phyloP scores from a whole-genome alignment of 2,329 filamentous ascomycete genomes.

The Colletotrichum horii region DNA sequence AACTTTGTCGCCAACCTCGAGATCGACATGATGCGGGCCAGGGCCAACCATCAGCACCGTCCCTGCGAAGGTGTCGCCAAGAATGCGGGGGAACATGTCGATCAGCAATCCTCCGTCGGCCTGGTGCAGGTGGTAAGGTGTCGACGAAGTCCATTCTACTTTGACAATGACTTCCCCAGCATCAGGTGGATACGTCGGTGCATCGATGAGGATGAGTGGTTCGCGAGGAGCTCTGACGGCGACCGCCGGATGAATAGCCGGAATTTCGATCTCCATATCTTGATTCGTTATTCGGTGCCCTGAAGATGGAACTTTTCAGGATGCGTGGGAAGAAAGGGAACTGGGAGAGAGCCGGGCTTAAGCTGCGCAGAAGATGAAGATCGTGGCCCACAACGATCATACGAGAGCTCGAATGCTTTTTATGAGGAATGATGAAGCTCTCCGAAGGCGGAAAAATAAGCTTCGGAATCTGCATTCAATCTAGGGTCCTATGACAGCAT shows the following conservation, averaged over 20 bases:
- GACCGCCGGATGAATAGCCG: constrained; percentile 30
- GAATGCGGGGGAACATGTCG: constrained; percentile 48
- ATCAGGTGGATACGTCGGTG: constrained; percentile 35
- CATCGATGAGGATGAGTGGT: constrained; percentile 27
- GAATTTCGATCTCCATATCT: constrained; percentile 21
- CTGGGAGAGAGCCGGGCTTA: background rate
- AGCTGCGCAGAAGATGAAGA: background rate
- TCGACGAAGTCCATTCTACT: constrained; percentile 64
- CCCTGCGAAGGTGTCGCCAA: constrained; percentile 58
- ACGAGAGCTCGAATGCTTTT: background rate
- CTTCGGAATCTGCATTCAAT: background rate
- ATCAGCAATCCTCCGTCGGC: constrained; percentile 64
- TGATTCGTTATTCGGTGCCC: background rate
- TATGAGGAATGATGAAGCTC: background rate
- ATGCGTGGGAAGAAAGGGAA: background rate
- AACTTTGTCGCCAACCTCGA: constrained; percentile 60
- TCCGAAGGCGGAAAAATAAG: background rate
- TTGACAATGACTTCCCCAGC: constrained; percentile 57
- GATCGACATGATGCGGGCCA: constrained; percentile 26
- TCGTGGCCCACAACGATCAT: background rate
- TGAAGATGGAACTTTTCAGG: background rate
- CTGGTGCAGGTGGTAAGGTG: constrained; percentile 66
- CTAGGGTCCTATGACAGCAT: constrained; percentile 19
- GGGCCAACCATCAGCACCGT: constrained; percentile 56
- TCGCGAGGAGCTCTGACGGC: constrained; percentile 25